Evolutionary conservation across 2,329 filamentous ascomycete species (phyloP), one percentile per base, ranked within the genome.

Genomic region (Colletotrichum sp.): DNA sequence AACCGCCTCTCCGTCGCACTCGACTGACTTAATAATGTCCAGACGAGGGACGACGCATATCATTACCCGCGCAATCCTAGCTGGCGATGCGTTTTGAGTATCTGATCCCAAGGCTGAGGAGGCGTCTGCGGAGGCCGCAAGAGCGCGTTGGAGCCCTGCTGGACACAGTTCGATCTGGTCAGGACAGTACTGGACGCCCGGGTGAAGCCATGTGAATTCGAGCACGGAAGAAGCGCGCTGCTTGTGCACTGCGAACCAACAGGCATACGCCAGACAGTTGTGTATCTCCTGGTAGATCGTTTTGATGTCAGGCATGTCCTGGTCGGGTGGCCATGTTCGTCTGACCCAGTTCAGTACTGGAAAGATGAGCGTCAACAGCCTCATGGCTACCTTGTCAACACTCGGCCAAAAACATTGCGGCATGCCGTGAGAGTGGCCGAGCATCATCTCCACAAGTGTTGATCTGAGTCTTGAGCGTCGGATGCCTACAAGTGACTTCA

Each of bases 381-480:
- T 78, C 7, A 70, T 70, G 36, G 80, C 75, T 4, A 83, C 52
- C 34, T 77, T 78, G 65, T 84, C 83, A 5, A 85, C 82, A 26
- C 80, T 70, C 2, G 75, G 58, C 83, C 82, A 84, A 60, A 83
- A 85, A 0, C 73, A 60, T 6, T 79, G 77, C 7, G 83, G 81
- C 2, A 77, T 58, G 1, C 78, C 79, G 12, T 62, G 36, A 8
- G 34, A 77, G 9, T 60, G 32, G 6, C 74, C 58, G 12, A 84
- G 79, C 64, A 82, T 80, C 13, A 78, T 64, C 26, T 66, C 73
- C 52, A 80, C 82, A 13, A 78, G 79, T 18, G 78, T 74, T 24
- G 81, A 78, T 32, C 81, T 80, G 52, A 82, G 70, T 9, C 67
- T 62, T 8, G 79, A 79, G n/a, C 82, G 81, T 24, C 66, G 66